phyloP scores from a whole-genome alignment of 148 eudicot species.

The Rhododendron mucronatum region DNA sequence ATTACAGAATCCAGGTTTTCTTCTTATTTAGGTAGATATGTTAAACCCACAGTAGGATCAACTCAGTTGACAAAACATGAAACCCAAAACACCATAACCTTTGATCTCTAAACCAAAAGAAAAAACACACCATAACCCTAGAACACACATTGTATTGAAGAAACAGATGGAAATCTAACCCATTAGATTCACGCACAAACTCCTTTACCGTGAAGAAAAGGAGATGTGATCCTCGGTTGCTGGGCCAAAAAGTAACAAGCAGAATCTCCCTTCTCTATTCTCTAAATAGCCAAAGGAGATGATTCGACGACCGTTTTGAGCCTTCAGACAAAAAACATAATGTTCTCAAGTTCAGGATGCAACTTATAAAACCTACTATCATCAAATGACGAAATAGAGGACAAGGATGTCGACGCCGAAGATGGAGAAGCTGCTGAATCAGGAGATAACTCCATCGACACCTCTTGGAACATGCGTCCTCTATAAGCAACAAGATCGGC shows the following conservation, averaged over 20 bases:
- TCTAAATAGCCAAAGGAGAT: background rate
- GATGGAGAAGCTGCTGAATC: conserved; percentile 11
- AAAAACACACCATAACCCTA: background rate
- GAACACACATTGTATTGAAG: background rate
- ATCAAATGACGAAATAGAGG: conserved; percentile 8
- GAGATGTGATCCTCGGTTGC: conserved; percentile 25
- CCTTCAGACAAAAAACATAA: conserved; percentile 52
- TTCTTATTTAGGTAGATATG: background rate
- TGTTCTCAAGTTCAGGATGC: conserved; percentile 35
- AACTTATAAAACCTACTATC: conserved; percentile 26
- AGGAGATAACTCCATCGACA: conserved; percentile 20
- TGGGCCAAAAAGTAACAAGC: conserved; percentile 8
- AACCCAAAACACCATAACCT: background rate
- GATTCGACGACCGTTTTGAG: background rate
- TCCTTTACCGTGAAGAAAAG: conserved; percentile 26
- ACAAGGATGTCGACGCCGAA: background rate
- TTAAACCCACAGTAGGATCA: background rate
- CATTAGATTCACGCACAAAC: conserved; percentile 81
- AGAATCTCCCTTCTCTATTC: background rate
- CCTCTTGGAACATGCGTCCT: conserved; percentile 49
- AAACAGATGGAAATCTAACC: conserved; percentile 1
- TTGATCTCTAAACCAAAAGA: background rate
- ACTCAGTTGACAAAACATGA: background rate
- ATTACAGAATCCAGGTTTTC: background rate
- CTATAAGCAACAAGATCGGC: conserved; percentile 54